phyloP scores from a whole-genome alignment of 129 eudicot species.

The Erigeron canadensis region DNA sequence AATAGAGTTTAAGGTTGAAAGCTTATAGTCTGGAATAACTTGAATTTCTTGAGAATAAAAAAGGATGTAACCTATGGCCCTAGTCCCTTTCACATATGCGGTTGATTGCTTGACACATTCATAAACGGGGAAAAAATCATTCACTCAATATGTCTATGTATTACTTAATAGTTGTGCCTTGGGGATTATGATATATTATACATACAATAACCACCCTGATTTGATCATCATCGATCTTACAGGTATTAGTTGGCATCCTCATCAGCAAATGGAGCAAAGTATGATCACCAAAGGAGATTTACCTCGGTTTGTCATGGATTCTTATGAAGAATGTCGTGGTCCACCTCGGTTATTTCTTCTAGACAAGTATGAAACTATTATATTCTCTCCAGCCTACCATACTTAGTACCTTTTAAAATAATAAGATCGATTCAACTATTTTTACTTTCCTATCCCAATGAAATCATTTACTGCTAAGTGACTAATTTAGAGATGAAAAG shows the following conservation, averaged over 20 bases:
- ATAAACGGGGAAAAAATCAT: neutral
- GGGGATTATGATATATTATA: neutral
- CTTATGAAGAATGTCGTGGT: slow-evolving; percentile 42
- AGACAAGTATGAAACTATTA: slow-evolving; percentile 59
- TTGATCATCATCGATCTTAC: slow-evolving; percentile 11
- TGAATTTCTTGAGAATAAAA: neutral
- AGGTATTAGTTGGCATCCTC: slow-evolving; percentile 63
- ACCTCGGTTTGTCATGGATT: slow-evolving; percentile 87
- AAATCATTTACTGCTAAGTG: neutral
- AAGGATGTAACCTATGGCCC: neutral
- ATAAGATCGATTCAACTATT: neutral
- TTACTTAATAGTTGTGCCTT: neutral
- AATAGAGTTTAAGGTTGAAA: neutral
- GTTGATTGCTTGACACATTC: neutral
- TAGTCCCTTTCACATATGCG: neutral
- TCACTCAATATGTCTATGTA: neutral
- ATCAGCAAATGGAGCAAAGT: slow-evolving; percentile 54
- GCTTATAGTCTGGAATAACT: neutral
- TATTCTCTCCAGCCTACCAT: slow-evolving; percentile 8
- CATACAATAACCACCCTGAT: neutral
- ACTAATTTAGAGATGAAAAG: neutral
- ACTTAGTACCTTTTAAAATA: slow-evolving; percentile 10
- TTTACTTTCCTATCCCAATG: neutral
- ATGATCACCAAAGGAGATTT: slow-evolving; percentile 68
- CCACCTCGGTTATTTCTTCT: slow-evolving; percentile 62